A percentile compares a stretch with the other conserved stretches of the same genome.
Evolutionary conservation across 2,329 filamentous ascomycete species (phyloP).

Genomic region (Neurospora crassa): DNA sequence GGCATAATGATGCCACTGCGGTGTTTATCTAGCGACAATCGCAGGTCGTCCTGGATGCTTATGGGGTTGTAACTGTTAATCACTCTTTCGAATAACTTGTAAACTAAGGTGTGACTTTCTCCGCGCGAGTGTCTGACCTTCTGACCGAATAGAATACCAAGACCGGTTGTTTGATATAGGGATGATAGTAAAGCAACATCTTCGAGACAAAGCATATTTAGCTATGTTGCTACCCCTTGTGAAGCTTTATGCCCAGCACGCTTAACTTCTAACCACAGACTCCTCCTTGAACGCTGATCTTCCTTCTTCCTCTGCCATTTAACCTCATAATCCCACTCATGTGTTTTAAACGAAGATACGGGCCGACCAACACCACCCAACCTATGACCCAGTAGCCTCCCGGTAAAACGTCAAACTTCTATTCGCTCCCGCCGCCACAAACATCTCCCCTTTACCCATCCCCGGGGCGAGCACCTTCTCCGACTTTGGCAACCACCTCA

Average conservation of each 20-base stretch:
- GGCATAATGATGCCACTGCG: neutral
- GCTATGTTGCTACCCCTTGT: no score
- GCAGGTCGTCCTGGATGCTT: neutral
- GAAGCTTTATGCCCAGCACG: no score
- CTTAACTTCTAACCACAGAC: no score
- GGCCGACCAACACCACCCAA: no score
- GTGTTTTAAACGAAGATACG: no score
- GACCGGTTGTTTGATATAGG: no score
- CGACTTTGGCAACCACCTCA: constrained; percentile 72
- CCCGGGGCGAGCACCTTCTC: constrained; percentile 29
- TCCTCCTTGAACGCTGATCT: no score
- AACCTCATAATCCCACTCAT: no score
- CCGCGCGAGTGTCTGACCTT: neutral
- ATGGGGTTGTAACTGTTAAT: neutral
- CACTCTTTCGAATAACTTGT: no score
- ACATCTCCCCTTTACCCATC: constrained; percentile 51
- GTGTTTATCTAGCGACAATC: neutral
- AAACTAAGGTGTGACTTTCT: neutral
- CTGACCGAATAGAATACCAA: neutral
- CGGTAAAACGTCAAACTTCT: constrained; percentile 72
- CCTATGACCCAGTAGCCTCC: constrained; percentile 64
- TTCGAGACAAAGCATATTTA: no score
- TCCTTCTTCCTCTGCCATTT: no score
- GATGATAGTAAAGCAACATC: no score
- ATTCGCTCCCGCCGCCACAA: constrained; percentile 71